These are phyloP conservation scores for Serendipita sp. DNA, from an alignment of 768 basidiomycete species.

Conservation along the genomic window DNA sequence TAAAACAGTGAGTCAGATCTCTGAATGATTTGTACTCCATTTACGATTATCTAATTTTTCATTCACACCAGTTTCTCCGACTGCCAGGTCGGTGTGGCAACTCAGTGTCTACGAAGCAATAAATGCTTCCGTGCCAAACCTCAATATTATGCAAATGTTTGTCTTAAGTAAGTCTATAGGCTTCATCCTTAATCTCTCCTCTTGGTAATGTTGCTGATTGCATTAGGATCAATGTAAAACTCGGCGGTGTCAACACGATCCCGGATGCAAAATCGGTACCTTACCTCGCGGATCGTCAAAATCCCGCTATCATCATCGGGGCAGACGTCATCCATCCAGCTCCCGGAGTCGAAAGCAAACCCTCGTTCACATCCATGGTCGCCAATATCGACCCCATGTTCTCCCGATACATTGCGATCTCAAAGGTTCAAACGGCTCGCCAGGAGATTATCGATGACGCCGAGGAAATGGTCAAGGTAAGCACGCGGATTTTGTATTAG, in stretches of 20 bases:
- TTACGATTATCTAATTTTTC: background rate
- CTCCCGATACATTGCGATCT: constrained; percentile 53
- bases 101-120: constrained; percentile 55
- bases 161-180: constrained; percentile 42
- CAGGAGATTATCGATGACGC: constrained; percentile 68
- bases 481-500: constrained; percentile 7
- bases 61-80: background rate
- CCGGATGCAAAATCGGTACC: constrained; percentile 54
- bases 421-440: constrained; percentile 48
- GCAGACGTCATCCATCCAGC: constrained; percentile 77
- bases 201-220: background rate
- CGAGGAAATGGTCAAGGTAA: constrained; percentile 45
- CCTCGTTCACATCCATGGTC: constrained; percentile 69
- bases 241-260: constrained; percentile 69
- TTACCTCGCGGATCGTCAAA: constrained; percentile 48
- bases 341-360: constrained; percentile 61
- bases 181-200: background rate
- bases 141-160: constrained; percentile 69
- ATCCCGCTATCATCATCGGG: constrained; percentile 71
- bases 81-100: constrained; percentile 51
- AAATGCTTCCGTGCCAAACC: constrained; percentile 54
- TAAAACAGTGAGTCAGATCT: constrained; percentile 74
- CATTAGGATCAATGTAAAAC: constrained; percentile 65
- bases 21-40: background rate
- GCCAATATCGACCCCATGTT: constrained; percentile 63